Percentiles rank a stretch among this genome's conserved stretches.
Conservation (phyloP, 306 rosid species). For the Trifolium repens region DNA sequence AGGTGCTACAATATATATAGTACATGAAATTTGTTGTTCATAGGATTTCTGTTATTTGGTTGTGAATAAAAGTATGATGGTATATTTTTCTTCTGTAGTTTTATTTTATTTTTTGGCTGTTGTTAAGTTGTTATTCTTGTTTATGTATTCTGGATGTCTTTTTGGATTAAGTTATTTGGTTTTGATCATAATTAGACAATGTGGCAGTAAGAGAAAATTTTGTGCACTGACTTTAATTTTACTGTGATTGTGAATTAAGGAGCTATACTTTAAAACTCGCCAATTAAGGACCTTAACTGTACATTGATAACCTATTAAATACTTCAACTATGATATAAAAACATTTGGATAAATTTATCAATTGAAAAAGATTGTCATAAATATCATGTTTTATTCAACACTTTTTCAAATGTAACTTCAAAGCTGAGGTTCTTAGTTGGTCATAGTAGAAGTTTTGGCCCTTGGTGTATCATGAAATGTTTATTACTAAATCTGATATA, state of each 20-base stretch:
- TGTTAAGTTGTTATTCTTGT: background rate
- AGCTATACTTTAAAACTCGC: conserved; percentile 19
- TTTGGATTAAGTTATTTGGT: conserved; percentile 6
- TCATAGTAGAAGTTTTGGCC: background rate
- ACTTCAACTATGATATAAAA: background rate
- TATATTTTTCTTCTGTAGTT: conserved; percentile 24
- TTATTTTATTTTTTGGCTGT: background rate
- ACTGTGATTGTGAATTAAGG: conserved; percentile 3
- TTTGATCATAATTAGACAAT: conserved; percentile 6
- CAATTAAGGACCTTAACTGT: conserved; percentile 21
- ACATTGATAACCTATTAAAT: background rate
- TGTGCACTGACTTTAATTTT: background rate
- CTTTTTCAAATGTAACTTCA: background rate
- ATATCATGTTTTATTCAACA: conserved; percentile 5
- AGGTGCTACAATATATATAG: background rate
- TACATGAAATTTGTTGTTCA: background rate
- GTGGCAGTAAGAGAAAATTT: background rate
- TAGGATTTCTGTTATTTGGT: conserved; percentile 23
- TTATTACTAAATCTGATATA: conserved; percentile 14
- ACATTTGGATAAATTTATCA: background rate
- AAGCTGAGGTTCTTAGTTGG: conserved; percentile 22
- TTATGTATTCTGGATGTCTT: conserved; percentile 9
- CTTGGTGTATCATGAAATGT: background rate
- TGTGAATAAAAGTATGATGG: conserved; percentile 11
- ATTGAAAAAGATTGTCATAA: background rate